Evolutionary conservation across 2,329 filamentous ascomycete species (phyloP).

Genomic region (Diplodia intermedia): DNA sequence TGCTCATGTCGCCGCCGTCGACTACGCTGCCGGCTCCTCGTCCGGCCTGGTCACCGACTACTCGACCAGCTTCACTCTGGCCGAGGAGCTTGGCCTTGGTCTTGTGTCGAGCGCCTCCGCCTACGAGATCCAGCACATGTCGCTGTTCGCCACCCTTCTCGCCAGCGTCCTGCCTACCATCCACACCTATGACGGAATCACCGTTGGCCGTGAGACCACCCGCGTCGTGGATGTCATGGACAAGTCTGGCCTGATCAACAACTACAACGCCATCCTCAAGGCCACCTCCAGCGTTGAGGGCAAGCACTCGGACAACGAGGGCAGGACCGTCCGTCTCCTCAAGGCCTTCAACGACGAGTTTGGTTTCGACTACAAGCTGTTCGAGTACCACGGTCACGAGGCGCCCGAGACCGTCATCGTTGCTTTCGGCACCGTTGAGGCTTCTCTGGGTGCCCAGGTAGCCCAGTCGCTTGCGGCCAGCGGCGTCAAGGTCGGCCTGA

Average conservation of each 20-base stretch:
- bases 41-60: conserved; percentile 87
- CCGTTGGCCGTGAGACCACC: conserved; percentile 80
- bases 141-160: conserved; percentile 82
- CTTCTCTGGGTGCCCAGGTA: conserved; percentile 83
- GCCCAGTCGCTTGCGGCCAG: conserved; percentile 73
- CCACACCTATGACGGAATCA: conserved; percentile 87
- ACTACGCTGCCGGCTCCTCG: conserved; percentile 72
- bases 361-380: conserved; percentile 89
- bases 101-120: conserved; percentile 84
- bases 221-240: conserved; percentile 83
- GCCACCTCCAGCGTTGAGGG: conserved; percentile 68
- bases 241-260: conserved; percentile 70
- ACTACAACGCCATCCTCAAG: conserved; percentile 71
- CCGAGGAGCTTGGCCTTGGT: conserved; percentile 88
- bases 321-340: conserved; percentile 73
- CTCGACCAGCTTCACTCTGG: conserved; percentile 75
- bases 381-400: conserved; percentile 90
- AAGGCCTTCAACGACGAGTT: conserved; percentile 86
- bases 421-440: conserved; percentile 90
- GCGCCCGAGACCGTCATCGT: conserved; percentile 83
- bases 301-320: conserved; percentile 73
- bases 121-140: conserved; percentile 95
- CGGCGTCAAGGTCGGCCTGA: conserved; percentile 80
- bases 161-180: conserved; percentile 81
- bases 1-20: conserved; percentile 87